Base-by-base conservation (phyloP, 1,284 basidiomycete genomes). In the Takashimella koratensis region DNA sequence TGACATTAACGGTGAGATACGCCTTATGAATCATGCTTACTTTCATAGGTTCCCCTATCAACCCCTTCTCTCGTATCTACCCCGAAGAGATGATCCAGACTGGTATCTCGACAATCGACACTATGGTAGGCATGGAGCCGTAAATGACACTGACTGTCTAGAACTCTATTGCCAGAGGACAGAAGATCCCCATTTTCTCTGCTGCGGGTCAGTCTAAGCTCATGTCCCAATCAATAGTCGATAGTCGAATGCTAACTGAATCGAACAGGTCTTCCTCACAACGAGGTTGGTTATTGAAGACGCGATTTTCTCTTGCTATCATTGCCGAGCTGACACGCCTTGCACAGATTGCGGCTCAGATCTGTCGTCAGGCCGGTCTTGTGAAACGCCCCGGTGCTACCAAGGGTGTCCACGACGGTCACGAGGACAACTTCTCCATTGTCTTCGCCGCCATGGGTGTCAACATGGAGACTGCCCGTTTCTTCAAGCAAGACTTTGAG, bases 41-140 rank as follows among this genome's bases (percentile, higher is more conserved):
- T 55, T 60, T 56, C 63, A 43, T 65, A 95, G 92, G 94, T 59
- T 96, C 93, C 5, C 96, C 95, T 47, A 98, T 98, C 80, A 99
- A 99, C 79, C 96, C 96, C 16, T 98, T 88, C 80, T 93, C 92
- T 58, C 93, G 96, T 75, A 97, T 98, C 78, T 98, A 99, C 79
- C 96, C 96, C 59, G 96, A 98, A 78, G 95, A 99, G 80, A 99
- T 99, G 96, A 98, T 99, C 65, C 96, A 98, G 78, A 98, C 96
- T 20, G 96, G 96, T 80, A 98, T 98, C 74, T 98, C 95, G 40
- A 98, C 96, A 27, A 97, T 98, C 73, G 93, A 98, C 77, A 86
- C 86, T 48, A 97, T 98, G 94, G 76, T 63, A 46, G 46, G 64
- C 13, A 5, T 19, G 25, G n/a, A 12, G 46, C 23, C 53, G 47